Percentiles rank a stretch among this genome's conserved stretches.
These are phyloP conservation scores for Stemphylium vesicarium DNA, from an alignment of 2,329 filamentous ascomycete genomes.

Conservation along the genomic window DNA sequence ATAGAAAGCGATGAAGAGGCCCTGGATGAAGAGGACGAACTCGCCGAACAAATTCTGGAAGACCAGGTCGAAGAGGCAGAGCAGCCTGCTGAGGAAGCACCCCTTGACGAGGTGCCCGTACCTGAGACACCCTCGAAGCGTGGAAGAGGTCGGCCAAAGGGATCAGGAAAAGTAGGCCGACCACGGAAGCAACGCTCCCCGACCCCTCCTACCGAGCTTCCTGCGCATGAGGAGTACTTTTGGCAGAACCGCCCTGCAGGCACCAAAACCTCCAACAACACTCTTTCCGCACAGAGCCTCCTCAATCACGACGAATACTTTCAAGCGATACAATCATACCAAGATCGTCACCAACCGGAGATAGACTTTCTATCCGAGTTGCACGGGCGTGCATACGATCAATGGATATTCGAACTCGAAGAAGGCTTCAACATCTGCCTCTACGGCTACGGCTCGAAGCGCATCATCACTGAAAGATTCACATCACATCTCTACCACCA, in stretches of 20 bases:
- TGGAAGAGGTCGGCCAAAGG: slow-evolving; percentile 50
- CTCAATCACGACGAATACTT: slow-evolving; percentile 95
- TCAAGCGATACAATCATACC: slow-evolving; percentile 65
- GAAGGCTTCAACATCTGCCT: slow-evolving; percentile 84
- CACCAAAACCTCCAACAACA: slow-evolving; percentile 86
- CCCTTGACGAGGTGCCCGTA: slow-evolving; percentile 39
- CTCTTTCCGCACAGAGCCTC: slow-evolving; percentile 73
- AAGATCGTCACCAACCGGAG: slow-evolving; percentile 73
- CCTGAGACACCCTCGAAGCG: slow-evolving; percentile 64
- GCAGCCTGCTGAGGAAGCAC: slow-evolving; percentile 32
- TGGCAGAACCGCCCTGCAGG: slow-evolving; percentile 85
- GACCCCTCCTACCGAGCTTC: slow-evolving; percentile 80
- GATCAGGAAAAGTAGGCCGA: slow-evolving; percentile 51
- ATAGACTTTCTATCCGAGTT: slow-evolving; percentile 74
- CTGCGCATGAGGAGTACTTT: slow-evolving; percentile 91
- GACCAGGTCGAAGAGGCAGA: slow-evolving; percentile 54
- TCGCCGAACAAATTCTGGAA: slow-evolving; percentile 73
- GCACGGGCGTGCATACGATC: slow-evolving; percentile 81
- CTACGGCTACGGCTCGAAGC: slow-evolving; percentile 92
- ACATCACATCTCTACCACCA: slow-evolving; percentile 70
- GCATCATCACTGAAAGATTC: slow-evolving; percentile 74
- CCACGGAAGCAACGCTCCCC: slow-evolving; percentile 72
- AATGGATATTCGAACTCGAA: slow-evolving; percentile 90
- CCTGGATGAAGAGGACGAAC: slow-evolving; percentile 68
- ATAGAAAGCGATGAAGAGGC: slow-evolving; percentile 71